Conservation (phyloP, 495 filamentous ascomycete species). For the Gamarada debralockiae region DNA sequence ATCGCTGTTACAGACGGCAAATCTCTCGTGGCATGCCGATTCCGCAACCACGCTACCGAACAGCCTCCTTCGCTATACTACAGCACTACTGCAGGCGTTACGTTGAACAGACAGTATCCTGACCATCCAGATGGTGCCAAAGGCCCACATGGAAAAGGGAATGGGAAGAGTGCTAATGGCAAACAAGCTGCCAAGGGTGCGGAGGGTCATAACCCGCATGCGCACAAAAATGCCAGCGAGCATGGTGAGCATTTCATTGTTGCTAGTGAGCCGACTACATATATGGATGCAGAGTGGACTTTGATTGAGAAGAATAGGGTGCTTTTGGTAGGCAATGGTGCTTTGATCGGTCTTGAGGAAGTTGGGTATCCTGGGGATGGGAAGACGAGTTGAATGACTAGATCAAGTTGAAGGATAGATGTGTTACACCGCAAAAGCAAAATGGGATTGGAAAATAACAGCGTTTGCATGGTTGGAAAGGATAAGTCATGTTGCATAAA, state of each 20-base stretch:
- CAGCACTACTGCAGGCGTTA: constrained; percentile 40
- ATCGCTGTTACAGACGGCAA: constrained; percentile 37
- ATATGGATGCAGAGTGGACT: constrained; percentile 41
- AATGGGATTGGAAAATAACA: no score
- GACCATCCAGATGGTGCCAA: constrained; percentile 35
- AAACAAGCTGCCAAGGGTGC: background rate
- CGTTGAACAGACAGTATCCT: constrained; percentile 44
- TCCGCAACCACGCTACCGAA: constrained; percentile 41
- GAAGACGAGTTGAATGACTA: no score
- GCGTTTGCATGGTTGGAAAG: no score
- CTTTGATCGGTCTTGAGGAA: background rate
- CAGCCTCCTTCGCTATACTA: constrained; percentile 47
- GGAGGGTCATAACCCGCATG: constrained; percentile 13
- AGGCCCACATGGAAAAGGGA: constrained; percentile 23
- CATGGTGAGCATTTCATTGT: constrained; percentile 47
- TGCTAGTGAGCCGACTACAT: constrained; percentile 47
- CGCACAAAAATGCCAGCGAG: constrained; percentile 1
- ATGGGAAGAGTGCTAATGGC: constrained; percentile 5
- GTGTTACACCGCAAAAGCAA: no score
- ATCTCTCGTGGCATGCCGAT: constrained; percentile 38
- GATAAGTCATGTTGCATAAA: no score
- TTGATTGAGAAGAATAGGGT: constrained; percentile 39
- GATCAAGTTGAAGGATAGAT: no score
- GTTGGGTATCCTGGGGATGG: constrained; percentile 1
- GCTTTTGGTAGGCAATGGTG: constrained; percentile 18